Conservation (phyloP, 2,329 filamentous ascomycete genomes). For the Bipolaris cookei region DNA sequence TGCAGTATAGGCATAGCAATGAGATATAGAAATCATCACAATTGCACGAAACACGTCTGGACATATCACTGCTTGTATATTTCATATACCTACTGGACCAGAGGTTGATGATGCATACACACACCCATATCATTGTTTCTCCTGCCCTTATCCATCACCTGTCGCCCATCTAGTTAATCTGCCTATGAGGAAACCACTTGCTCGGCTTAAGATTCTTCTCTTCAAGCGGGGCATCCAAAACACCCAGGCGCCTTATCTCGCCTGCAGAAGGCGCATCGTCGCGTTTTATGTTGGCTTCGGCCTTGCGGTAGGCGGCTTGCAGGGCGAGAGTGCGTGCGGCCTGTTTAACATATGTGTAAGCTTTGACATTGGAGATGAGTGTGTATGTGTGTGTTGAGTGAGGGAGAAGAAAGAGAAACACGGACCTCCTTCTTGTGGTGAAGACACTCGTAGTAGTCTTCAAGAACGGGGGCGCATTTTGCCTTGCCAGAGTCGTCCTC, state of each 20-base stretch:
- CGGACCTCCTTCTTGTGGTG: slow-evolving; percentile 98
- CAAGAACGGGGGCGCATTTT: slow-evolving; percentile 83
- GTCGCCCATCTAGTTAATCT: slow-evolving; percentile 41
- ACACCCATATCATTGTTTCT: too few relatives aligned
- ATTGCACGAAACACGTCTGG: too few relatives aligned
- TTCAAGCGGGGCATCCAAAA: slow-evolving; percentile 79
- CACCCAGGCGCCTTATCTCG: slow-evolving; percentile 84
- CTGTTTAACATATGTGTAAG: slow-evolving; percentile 54
- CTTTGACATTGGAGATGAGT: not conserved
- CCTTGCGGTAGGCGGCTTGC: slow-evolving; percentile 83
- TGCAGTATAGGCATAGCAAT: too few relatives aligned
- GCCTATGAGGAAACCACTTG: slow-evolving; percentile 53
- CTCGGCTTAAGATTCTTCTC: slow-evolving; percentile 62
- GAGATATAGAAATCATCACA: too few relatives aligned
- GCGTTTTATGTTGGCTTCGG: slow-evolving; percentile 73
- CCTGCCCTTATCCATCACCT: too few relatives aligned
- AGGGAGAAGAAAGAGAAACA: slow-evolving; percentile 13
- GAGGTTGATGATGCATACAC: too few relatives aligned
- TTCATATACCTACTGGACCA: too few relatives aligned
- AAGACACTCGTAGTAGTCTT: slow-evolving; percentile 98
- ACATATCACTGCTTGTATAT: too few relatives aligned
- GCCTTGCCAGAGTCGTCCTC: slow-evolving; percentile 82
- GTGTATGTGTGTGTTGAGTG: not conserved
- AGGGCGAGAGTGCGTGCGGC: slow-evolving; percentile 77
- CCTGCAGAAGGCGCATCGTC: slow-evolving; percentile 82